Evolutionary conservation across 768 basidiomycete species (phyloP).

Genomic region (Sporobolomyces phaffii): DNA sequence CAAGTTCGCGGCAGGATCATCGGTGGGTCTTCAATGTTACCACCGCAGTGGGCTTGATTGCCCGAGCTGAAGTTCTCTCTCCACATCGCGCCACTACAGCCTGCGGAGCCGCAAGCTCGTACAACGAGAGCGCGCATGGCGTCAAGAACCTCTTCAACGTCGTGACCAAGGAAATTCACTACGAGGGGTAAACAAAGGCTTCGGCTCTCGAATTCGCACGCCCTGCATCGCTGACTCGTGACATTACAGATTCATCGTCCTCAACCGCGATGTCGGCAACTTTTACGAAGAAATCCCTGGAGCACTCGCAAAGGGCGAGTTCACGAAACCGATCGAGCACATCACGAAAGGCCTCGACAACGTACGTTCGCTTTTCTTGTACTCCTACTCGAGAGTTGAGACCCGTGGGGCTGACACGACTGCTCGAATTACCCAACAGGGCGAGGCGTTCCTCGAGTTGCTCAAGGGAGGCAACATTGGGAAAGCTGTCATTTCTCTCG

Average conservation of each 20-base stretch:
- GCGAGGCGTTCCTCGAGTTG: constrained; percentile 12
- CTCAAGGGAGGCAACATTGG: constrained; percentile 4
- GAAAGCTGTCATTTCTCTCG: constrained; percentile 16
- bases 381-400: no score
- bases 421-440: neutral
- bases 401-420: no score
- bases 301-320: constrained; percentile 36
- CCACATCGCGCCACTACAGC: neutral
- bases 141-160: constrained; percentile 39
- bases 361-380: neutral
- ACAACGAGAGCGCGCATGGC: constrained; percentile 35
- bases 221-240: no score
- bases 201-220: neutral
- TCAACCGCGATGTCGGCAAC: constrained; percentile 36
- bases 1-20: constrained; percentile 35
- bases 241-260: constrained; percentile 30
- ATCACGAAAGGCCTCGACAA: constrained; percentile 39
- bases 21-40: neutral
- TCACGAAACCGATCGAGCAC: constrained; percentile 41
- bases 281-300: constrained; percentile 43
- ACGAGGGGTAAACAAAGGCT: constrained; percentile 37
- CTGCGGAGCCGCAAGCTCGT: constrained; percentile 33
- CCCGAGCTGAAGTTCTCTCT: neutral
- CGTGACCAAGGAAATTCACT: constrained; percentile 38
- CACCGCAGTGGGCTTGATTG: no score